A percentile compares a stretch with the other conserved stretches of the same genome.
Conservation (phyloP, 805 yeast species). For the Kodamaea fukazawae region DNA sequence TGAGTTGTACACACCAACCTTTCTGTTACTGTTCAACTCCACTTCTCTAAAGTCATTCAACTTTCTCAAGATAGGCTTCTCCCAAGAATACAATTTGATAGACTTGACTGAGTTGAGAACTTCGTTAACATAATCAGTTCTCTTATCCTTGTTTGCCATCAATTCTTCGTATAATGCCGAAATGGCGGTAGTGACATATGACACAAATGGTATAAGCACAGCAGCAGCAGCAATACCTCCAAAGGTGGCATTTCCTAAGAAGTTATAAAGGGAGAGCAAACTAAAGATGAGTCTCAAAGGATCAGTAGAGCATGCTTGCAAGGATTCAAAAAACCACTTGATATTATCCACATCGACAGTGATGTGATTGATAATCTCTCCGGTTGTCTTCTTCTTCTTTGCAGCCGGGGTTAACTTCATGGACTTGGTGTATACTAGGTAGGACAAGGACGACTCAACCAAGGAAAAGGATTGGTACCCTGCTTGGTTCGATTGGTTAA, state of each 20-base stretch:
- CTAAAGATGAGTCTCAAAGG: constrained; percentile 25
- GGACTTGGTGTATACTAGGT: constrained; percentile 27
- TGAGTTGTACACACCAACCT: constrained; percentile 33
- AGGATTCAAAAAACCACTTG: constrained; percentile 13
- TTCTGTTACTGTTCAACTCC: constrained; percentile 27
- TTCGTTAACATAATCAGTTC: constrained; percentile 37
- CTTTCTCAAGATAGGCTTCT: constrained; percentile 34
- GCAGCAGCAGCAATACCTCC: constrained; percentile 33
- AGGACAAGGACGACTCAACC: constrained; percentile 19
- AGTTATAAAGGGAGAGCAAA: constrained; percentile 30
- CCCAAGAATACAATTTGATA: constrained; percentile 43
- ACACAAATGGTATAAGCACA: constrained; percentile 32
- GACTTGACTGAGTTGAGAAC: constrained; percentile 37
- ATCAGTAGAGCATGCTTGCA: constrained; percentile 20
- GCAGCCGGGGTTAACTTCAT: constrained; percentile 30
- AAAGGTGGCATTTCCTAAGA: constrained; percentile 34
- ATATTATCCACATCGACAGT: constrained; percentile 27
- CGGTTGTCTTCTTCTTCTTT: constrained; percentile 29
- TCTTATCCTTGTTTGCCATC: constrained; percentile 34
- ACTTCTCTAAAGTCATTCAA: constrained; percentile 32
- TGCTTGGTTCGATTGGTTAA: constrained; percentile 17
- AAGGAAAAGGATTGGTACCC: constrained; percentile 13
- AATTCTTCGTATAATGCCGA: constrained; percentile 23
- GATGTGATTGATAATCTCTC: constrained; percentile 33
- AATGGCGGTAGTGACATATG: constrained; percentile 24